phyloP scores from a whole-genome alignment of 139 green algal species.

The Picochlorum sp. region DNA sequence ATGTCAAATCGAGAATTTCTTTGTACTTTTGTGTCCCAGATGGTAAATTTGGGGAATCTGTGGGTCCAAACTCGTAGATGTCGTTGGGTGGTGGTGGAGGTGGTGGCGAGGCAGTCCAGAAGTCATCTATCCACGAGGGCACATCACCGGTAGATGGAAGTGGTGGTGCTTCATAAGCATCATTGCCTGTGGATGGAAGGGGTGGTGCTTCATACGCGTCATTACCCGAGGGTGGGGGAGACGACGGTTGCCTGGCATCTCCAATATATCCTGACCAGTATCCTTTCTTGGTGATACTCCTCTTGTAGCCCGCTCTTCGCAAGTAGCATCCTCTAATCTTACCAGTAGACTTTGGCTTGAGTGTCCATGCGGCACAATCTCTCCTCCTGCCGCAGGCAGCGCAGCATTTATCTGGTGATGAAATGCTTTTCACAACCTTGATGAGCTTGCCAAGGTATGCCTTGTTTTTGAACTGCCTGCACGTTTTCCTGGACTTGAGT shows the following conservation, averaged over 20 bases:
- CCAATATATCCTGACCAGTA: neutral
- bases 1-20: constrained; percentile 25
- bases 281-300: neutral
- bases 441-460: constrained; percentile 7
- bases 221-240: neutral
- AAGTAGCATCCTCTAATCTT: constrained; percentile 6
- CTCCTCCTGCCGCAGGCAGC: neutral
- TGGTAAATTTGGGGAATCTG: neutral
- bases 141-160: neutral
- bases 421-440: constrained; percentile 4
- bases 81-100: constrained; percentile 4
- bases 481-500: constrained; percentile 1
- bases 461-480: neutral
- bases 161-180: neutral
- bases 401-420: constrained; percentile 2
- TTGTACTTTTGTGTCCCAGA: constrained; percentile 20
- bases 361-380: constrained; percentile 7
- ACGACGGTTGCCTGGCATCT: neutral
- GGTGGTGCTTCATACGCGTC: neutral
- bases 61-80: constrained; percentile 1
- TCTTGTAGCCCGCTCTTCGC: constrained; percentile 1
- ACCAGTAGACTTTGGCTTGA: neutral
- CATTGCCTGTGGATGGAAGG: neutral
- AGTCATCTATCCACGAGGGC: neutral
- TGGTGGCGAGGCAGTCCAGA: neutral